A percentile compares a stretch with the other conserved stretches of the same genome.
Conservation (phyloP, 148 eudicot species). For the Linanthus parryae region DNA sequence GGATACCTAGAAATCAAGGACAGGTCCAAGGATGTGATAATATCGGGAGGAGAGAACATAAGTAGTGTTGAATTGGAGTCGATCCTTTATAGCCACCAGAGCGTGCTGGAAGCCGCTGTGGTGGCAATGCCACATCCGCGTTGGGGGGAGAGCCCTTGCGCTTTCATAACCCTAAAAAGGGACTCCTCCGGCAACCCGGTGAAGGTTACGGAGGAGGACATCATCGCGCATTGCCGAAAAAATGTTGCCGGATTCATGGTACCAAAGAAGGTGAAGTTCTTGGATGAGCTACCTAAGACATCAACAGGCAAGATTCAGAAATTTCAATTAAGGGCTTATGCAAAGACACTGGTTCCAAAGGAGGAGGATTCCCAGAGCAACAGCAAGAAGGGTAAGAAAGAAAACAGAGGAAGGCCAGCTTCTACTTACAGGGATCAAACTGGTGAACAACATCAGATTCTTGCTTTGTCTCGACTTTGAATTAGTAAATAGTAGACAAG, state of each 20-base stretch:
- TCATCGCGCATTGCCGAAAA: slow-evolving; percentile 45
- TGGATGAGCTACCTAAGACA: slow-evolving; percentile 56
- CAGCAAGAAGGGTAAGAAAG: slow-evolving; percentile 13
- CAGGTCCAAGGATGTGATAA: slow-evolving; percentile 72
- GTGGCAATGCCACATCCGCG: slow-evolving; percentile 79
- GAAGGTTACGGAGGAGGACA: slow-evolving; percentile 37
- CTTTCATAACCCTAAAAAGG: slow-evolving; percentile 42
- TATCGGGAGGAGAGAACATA: slow-evolving; percentile 87
- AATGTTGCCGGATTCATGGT: slow-evolving; percentile 61
- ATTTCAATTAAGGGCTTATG: slow-evolving; percentile 38
- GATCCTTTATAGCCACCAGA: slow-evolving; percentile 36
- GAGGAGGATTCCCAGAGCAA: slow-evolving; percentile 11
- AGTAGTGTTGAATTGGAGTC: slow-evolving; percentile 77
- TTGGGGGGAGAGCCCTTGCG: slow-evolving; percentile 94
- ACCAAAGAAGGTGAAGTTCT: slow-evolving; percentile 57
- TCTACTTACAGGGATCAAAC: slow-evolving; percentile 8
- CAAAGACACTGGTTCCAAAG: slow-evolving; percentile 22
- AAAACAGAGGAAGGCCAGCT: slow-evolving; percentile 14
- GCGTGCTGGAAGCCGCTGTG: slow-evolving; percentile 63
- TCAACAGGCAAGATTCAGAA: slow-evolving; percentile 53
- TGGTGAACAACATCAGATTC: slow-evolving; percentile 16
- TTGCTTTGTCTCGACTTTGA: slow-evolving; percentile 42
- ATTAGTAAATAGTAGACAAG: not conserved
- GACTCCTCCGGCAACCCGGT: not conserved
- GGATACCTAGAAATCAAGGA: slow-evolving; percentile 82